A percentile compares a stretch with the other conserved stretches of the same genome.
These are phyloP conservation scores for Glycine soja DNA, from an alignment of 306 rosid genomes.

Conservation along the genomic window DNA sequence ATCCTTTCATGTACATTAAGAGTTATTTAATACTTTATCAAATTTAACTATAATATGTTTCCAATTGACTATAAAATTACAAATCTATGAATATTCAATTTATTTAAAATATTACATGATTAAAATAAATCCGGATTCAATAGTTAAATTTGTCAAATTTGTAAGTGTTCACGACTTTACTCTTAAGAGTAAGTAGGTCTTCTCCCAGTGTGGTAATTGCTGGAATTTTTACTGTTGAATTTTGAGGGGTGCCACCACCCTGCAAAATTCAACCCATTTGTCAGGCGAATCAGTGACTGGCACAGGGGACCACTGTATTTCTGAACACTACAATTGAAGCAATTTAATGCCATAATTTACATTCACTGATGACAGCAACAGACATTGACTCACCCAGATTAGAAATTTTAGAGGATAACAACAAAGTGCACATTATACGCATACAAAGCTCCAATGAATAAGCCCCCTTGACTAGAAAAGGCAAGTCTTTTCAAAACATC, in stretches of 20 bases:
- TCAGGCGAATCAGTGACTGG: conserved; percentile 26
- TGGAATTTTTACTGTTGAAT: no score
- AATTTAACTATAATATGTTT: neutral
- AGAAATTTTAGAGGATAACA: conserved; percentile 10
- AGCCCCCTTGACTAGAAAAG: conserved; percentile 17
- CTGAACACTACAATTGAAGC: conserved; percentile 35
- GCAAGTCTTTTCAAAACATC: conserved; percentile 27
- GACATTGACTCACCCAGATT: conserved; percentile 44
- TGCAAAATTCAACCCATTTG: conserved; percentile 45
- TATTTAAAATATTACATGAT: neutral
- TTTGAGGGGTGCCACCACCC: neutral
- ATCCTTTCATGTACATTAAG: neutral
- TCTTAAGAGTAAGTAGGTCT: neutral
- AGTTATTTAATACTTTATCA: neutral
- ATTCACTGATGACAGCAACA: conserved; percentile 32
- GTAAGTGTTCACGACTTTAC: neutral
- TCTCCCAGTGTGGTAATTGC: neutral
- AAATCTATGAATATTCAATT: neutral
- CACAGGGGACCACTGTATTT: conserved; percentile 48
- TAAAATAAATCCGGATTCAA: neutral
- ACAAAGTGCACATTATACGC: conserved; percentile 24
- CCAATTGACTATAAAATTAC: neutral
- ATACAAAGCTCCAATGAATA: conserved; percentile 34
- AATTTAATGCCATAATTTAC: conserved; percentile 47
- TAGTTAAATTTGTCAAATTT: neutral